Percentiles rank a stretch among this genome's conserved stretches.
Conservation (phyloP, 257 asterid genomes). For the Nicotiana undulata region DNA sequence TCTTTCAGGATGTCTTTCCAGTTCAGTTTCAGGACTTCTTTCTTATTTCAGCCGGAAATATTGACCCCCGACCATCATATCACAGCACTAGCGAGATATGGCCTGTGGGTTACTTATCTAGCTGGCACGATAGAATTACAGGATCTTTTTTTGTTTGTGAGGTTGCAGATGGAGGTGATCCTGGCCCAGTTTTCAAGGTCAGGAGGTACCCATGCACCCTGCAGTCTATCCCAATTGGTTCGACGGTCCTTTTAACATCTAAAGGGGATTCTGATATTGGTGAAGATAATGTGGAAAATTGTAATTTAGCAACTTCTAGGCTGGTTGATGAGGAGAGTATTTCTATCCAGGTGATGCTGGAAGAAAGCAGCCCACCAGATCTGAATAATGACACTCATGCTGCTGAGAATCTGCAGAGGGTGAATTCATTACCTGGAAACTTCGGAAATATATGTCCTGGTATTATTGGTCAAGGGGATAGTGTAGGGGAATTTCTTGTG, state of each 20-base stretch:
- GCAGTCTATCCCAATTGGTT: constrained; percentile 52
- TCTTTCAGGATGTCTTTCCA: constrained; percentile 76
- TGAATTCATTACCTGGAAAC: constrained; percentile 26
- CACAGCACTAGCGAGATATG: constrained; percentile 59
- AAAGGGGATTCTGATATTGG: constrained; percentile 26
- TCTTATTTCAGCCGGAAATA: constrained; percentile 61
- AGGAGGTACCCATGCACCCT: constrained; percentile 70
- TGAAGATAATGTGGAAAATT: constrained; percentile 27
- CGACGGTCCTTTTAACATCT: constrained; percentile 52
- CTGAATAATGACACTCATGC: constrained; percentile 36
- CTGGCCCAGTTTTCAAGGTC: constrained; percentile 69
- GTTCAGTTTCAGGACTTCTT: constrained; percentile 81
- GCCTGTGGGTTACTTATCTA: constrained; percentile 84
- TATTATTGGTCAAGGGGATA: constrained; percentile 34
- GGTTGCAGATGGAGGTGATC: constrained; percentile 78
- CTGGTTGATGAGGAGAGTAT: constrained; percentile 57
- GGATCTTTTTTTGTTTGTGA: constrained; percentile 85
- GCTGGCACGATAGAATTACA: constrained; percentile 92
- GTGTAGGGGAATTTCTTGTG: constrained; percentile 60
- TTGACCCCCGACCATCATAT: constrained; percentile 74
- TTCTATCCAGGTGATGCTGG: constrained; percentile 57
- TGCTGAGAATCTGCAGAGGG: constrained; percentile 27
- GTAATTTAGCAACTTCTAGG: constrained; percentile 27
- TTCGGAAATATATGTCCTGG: constrained; percentile 19
- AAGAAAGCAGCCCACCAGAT: constrained; percentile 60